Percentiles rank a stretch among this genome's conserved stretches.
These are phyloP conservation scores for Yamadazyma dendronema DNA, from an alignment of 1,139 yeast genomes.

Conservation along the genomic window DNA sequence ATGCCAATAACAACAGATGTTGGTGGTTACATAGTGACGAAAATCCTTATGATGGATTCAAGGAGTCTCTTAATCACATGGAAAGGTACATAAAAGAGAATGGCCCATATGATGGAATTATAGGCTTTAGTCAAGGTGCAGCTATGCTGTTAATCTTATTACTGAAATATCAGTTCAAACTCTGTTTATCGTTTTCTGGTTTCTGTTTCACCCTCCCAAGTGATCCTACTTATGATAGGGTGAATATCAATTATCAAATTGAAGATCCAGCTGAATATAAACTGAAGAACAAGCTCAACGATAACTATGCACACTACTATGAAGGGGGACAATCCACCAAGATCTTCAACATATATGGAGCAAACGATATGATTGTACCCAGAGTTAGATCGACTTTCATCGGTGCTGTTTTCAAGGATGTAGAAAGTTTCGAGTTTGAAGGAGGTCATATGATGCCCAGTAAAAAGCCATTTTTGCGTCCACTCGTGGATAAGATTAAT, in stretches of 20 bases:
- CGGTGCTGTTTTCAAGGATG: constrained; percentile 19
- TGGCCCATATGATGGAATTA: constrained; percentile 86
- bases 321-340: constrained; percentile 19
- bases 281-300: constrained; percentile 18
- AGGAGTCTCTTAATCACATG: constrained; percentile 39
- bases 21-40: constrained; percentile 35
- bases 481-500: constrained; percentile 25
- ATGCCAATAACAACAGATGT: constrained; percentile 51
- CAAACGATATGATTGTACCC: constrained; percentile 34
- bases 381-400: constrained; percentile 29
- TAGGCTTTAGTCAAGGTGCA: constrained; percentile 95
- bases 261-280: constrained; percentile 23
- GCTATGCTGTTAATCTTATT: constrained; percentile 63
- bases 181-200: constrained; percentile 53
- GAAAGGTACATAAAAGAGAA: constrained; percentile 53
- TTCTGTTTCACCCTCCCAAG: constrained; percentile 51
- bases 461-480: constrained; percentile 26
- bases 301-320: constrained; percentile 20
- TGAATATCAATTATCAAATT: constrained; percentile 19
- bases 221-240: constrained; percentile 17
- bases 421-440: constrained; percentile 24
- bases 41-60: constrained; percentile 29
- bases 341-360: constrained; percentile 31
- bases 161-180: constrained; percentile 36
- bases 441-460: constrained; percentile 43